phyloP scores from a whole-genome alignment of 2,329 filamentous ascomycete species.

The Lachnellula arida region DNA sequence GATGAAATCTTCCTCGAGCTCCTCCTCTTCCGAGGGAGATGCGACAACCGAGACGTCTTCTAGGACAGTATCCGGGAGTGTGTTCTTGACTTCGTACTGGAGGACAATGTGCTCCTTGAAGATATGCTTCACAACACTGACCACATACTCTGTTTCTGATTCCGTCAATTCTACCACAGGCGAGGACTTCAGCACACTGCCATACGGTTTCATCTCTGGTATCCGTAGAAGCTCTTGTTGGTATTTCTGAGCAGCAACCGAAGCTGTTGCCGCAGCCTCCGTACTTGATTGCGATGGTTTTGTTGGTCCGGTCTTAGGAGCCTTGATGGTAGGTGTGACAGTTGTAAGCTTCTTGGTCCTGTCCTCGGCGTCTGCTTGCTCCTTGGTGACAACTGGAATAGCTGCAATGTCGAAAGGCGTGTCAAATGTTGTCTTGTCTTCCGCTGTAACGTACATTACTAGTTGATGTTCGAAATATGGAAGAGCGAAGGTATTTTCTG shows the following conservation, averaged over 20 bases:
- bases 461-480: slow-evolving; percentile 95
- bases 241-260: slow-evolving; percentile 81
- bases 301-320: slow-evolving; percentile 72
- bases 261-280: slow-evolving; percentile 71
- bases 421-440: slow-evolving; percentile 80
- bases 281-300: slow-evolving; percentile 66
- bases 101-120: slow-evolving; percentile 97
- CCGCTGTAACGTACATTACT: slow-evolving; percentile 93
- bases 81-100: slow-evolving; percentile 98
- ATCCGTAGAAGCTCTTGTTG: slow-evolving; percentile 82
- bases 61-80: slow-evolving; percentile 81
- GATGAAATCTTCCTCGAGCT: slow-evolving; percentile 87
- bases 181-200: slow-evolving; percentile 87
- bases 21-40: slow-evolving; percentile 74
- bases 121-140: slow-evolving; percentile 89
- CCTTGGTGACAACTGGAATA: slow-evolving; percentile 88
- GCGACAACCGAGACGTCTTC: slow-evolving; percentile 84
- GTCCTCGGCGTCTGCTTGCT: slow-evolving; percentile 94
- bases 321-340: slow-evolving; percentile 88
- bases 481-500: slow-evolving; percentile 92
- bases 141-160: slow-evolving; percentile 95
- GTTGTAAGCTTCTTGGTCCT: slow-evolving; percentile 95
- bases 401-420: slow-evolving; percentile 84
- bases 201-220: slow-evolving; percentile 87
- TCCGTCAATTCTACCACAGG: slow-evolving; percentile 84